Base-by-base conservation (phyloP, 2,329 filamentous ascomycete species). In the Arthrinium phaeospermum region DNA sequence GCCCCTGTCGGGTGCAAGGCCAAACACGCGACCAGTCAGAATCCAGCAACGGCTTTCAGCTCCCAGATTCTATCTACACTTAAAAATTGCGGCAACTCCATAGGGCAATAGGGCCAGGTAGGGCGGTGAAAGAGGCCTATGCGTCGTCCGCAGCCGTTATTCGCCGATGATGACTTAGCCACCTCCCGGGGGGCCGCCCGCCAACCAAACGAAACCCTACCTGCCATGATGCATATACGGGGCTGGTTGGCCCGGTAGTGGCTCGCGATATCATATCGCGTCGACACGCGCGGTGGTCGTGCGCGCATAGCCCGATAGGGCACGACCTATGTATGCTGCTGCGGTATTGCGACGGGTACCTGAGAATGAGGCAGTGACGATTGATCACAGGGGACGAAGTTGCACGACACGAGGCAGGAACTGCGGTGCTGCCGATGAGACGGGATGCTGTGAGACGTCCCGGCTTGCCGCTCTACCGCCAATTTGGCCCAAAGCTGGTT, bases 121-220 rank as follows among this genome's bases (percentile, higher is more conserved):
- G 57, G 57, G 57, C 57, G 34, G 57, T 64, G 57, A 64, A 64
- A 51, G 22, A 22, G 53, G 57, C 57, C 57, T 64, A 64, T 64
- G 57, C 57, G 57, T 49, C 57, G 57, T 49, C 19, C 46, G 46
- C 46, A n/a, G 37, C n/a, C n/a, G 22, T 30, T 34, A 61, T 61
- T 61, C 30, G 53, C 8, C 53, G 53, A 37, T 34, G 46, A n/a
- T 61, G 27, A 30, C 53, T 61, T 12, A 61, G 53, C 53, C 53
- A 49, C 30, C 53, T 19, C 30, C 30, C 51, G 51, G 53, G 53
- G 51, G 30, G 30, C 27, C 53, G 27, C 16, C 53, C 53, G 30
- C 30, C 14, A 37, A 61, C 16, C 16, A 34, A 19, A 22, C 7
- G 19, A 4, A 22, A 12, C 19, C 30, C 14, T 34, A 37, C 16